phyloP scores from a whole-genome alignment of 257 asterid genomes.

The Nicotiana tomentosiformis region DNA sequence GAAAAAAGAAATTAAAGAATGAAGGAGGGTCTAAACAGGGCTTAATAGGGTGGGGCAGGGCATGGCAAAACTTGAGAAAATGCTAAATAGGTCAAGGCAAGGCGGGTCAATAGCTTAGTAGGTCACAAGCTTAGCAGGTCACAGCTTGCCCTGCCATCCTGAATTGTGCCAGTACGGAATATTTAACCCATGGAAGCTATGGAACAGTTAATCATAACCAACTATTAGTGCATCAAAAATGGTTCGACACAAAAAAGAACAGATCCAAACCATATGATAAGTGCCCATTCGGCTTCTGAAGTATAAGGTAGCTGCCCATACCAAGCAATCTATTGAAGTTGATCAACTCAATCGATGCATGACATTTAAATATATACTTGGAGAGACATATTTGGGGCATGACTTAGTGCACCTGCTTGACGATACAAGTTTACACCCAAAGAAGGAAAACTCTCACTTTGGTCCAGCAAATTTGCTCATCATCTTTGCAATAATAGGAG shows the following conservation, averaged over 20 bases:
- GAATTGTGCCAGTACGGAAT: background rate
- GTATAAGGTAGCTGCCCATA: background rate
- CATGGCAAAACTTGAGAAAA: too few species aligned
- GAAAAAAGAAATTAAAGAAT: too few species aligned
- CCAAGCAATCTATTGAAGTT: background rate
- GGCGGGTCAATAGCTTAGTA: too few species aligned
- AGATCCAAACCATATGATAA: background rate
- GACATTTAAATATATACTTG: background rate
- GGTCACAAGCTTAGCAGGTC: too few species aligned
- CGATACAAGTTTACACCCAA: background rate
- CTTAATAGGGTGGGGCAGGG: too few species aligned
- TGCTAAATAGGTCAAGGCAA: too few species aligned
- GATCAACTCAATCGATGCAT: background rate
- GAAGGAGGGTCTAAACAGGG: too few species aligned
- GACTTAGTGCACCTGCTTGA: background rate
- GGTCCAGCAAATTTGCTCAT: slow-evolving; percentile 73
- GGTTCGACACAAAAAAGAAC: background rate
- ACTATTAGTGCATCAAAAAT: background rate
- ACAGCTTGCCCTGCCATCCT: too few species aligned
- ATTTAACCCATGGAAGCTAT: background rate
- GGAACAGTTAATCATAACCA: background rate
- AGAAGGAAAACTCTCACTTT: slow-evolving; percentile 13
- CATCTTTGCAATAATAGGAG: slow-evolving; percentile 81
- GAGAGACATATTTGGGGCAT: background rate
- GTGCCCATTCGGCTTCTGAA: background rate